A percentile compares a stretch with the other conserved stretches of the same genome.
These are phyloP conservation scores for Coelastrella sp. DNA, from an alignment of 139 green algal species.

Conservation along the genomic window DNA sequence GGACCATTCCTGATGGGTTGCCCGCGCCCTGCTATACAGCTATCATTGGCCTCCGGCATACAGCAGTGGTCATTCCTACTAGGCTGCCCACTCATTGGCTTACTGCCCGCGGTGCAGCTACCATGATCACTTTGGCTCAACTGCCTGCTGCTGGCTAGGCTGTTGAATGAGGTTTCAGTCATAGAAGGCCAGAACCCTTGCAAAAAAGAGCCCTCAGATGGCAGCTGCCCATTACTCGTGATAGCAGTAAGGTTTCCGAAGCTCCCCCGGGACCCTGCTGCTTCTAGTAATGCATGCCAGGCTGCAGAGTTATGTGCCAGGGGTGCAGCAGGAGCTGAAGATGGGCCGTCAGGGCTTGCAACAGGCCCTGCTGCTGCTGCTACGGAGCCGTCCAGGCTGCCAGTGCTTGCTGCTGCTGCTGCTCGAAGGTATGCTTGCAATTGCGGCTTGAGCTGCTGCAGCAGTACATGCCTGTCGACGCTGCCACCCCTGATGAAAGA, in stretches of 20 bases:
- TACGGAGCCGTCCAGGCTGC: background rate
- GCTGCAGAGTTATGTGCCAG: background rate
- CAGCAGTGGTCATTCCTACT: background rate
- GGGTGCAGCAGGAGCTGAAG: background rate
- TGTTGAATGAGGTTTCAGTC: background rate
- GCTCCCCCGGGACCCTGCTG: background rate
- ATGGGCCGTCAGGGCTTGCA: background rate
- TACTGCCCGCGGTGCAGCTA: background rate
- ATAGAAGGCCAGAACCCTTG: constrained; percentile 21
- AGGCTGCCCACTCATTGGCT: background rate
- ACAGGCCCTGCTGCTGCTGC: background rate
- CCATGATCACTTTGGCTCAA: no score
- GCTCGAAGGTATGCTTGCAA: background rate
- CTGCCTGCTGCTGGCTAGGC: background rate
- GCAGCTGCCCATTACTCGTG: background rate
- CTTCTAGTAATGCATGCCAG: background rate
- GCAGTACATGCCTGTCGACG: background rate
- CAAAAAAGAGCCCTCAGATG: constrained; percentile 11
- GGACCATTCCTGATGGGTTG: background rate
- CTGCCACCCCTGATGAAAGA: background rate
- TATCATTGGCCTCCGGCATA: background rate
- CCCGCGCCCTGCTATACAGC: background rate
- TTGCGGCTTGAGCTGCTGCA: background rate
- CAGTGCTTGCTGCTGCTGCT: background rate
- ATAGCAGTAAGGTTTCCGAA: background rate